Conservation (phyloP, 2,329 filamentous ascomycete genomes). For the Aureobasidium sp. region DNA sequence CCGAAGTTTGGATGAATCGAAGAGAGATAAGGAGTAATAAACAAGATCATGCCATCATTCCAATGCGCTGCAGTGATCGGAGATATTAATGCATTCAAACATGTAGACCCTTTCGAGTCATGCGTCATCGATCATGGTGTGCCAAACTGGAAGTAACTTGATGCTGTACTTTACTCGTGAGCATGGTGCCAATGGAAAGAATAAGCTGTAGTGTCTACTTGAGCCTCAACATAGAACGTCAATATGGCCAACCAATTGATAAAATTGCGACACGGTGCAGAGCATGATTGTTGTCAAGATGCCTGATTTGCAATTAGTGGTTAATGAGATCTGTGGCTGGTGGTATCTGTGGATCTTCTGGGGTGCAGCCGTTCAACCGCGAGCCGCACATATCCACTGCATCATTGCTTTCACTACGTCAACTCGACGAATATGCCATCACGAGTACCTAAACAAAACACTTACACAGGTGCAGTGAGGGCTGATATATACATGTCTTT, state of each 20-base stretch:
- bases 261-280: background rate
- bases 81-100: background rate
- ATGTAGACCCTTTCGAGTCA: background rate
- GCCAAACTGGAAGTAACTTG: background rate
- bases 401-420: background rate
- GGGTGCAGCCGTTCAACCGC: conserved; percentile 6
- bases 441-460: background rate
- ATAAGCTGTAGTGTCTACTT: background rate
- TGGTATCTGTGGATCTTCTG: background rate
- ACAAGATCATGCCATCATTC: background rate
- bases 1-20: background rate
- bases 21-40: background rate
- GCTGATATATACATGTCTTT: background rate
- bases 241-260: background rate
- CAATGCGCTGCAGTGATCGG: background rate
- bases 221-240: background rate
- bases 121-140: background rate
- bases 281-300: background rate
- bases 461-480: background rate
- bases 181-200: background rate
- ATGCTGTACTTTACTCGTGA: background rate
- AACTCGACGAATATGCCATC: background rate
- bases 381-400: background rate
- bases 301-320: background rate
- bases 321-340: background rate